Base-by-base conservation (phyloP, 2,329 filamentous ascomycete species). In the Colletotrichum echinochloae region DNA sequence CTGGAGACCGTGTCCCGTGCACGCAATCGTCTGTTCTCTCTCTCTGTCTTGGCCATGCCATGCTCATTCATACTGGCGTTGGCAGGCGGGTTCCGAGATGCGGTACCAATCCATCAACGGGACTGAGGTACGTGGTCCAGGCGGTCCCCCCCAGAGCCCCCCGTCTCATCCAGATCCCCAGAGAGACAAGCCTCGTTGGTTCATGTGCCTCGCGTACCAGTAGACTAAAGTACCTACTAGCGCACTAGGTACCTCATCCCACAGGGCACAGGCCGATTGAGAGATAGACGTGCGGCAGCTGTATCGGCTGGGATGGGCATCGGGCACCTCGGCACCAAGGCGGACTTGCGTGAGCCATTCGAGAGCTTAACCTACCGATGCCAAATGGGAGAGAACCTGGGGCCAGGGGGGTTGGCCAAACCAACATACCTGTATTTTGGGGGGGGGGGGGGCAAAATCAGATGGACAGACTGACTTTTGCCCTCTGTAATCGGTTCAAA, bases 231-330 rank as follows among this genome's bases (percentile, higher is more conserved):
- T n/a, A n/a, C 37, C 5, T 35, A 9, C 35, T 35, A 35, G 35
- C 35, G 8, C 2, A 5, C 35, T 35, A 11, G 6, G 35, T 35
- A 11, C 35, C 57, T 71, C 41, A 57, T 62, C 67, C 44, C 59
- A 51, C 35, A 20, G 35, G 35, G 37, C 46, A 33, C 60, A 68
- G 52, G 37, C 39, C 65, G 68, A 68, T 70, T 37, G 64, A 59
- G 46, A 71, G 35, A 67, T 59, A 63, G 64, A 68, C 64, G 59
- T 70, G 68, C 68, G 57, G 57, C 68, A 67, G 35, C 64, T 71
- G 68, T 71, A 71, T 71, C 64, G 65, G 12, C 4, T 4, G 16
- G 8, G 11, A 20, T 3, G 65, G 26, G 60, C 30, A 59, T 68
- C 68, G 68, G 68, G 63, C 68, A 57, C 23, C 30, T 71, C 68